Base-by-base conservation (phyloP, 345 rosid species). In the Streptanthus diversifolius region DNA sequence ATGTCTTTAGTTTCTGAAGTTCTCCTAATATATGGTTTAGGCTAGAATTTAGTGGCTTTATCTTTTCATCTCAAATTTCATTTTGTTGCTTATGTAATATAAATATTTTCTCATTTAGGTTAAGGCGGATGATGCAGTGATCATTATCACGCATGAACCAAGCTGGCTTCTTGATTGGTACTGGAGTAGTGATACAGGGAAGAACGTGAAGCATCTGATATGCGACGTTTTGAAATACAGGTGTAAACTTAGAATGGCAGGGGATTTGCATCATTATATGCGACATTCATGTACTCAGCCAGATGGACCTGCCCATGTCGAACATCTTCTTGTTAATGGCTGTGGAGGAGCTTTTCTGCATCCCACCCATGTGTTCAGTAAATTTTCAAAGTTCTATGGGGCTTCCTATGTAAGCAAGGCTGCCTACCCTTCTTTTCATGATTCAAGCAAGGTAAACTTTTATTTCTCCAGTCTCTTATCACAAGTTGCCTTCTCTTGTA, bases 161-260 rank as follows among this genome's bases (percentile, higher is more conserved):
- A 86, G 77, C 73, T 95, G 99, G 99, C 95, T 95, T 81, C 92
- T 91, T 74, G 99, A 95, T 86, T 95, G 91, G 89, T 95, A 95
- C 73, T 88, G 97, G 95, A 81, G 81, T 69, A 75, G 73, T 39
- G 81, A 80, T 57, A 84, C 98, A 52, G 99, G 95, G 58, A 86
- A 85, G 76, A 95, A 95, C 75, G 89, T 95, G 80, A 74, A 83
- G 32, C 90, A 95, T 76, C 82, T 95, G 79, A 85, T 90, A 77
- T 71, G 87, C 75, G 95, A 88, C 74, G 83, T 83, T 80, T 81
- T 95, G 80, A 87, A 86, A 71, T 92, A 92, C 83, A 88, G 97
- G 80, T 95, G 98, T 69, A 95, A 90, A 72, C 96, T 95, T 77
- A 85, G 96, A 78, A 76, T 95, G 71, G 96, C 99, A 37, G 98